Evolutionary conservation across 2,329 filamentous ascomycete species (phyloP), one percentile per base, ranked within the genome.

Genomic region (Hyphodiscus sp.): DNA sequence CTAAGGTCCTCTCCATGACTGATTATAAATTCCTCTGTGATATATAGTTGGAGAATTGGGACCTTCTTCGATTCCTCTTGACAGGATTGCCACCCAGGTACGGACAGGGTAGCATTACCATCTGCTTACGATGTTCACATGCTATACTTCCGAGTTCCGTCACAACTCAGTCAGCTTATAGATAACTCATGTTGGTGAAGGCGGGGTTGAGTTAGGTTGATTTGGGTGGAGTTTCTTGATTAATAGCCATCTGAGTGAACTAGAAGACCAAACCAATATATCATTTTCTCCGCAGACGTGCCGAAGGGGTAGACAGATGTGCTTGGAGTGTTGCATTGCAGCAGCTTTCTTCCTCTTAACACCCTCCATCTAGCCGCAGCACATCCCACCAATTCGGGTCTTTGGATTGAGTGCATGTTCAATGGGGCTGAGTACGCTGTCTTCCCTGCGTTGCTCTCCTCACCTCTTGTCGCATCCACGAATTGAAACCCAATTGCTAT

Each of bases 401-500:
- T 13, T 38, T n/a, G 16, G 11, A 38, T 13, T 10, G 33, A 38
- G 16, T 38, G 33, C 33, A 38, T 38, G 33, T n/a, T 38, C 33
- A 10, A 38, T 38, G 33, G 33, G 52, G 47, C 52, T 44, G 47
- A 54, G 50, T 47, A 38, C 20, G 30, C 45, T 15, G 41, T 42
- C 44, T 26, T 16, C 18, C 46, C 43, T 41, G 13, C 41, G 18
- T 7, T 18, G 43, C 52, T 47, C 47, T 33, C 20, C 33, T 47
- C 48, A 19, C 13, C 33, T 38, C 23, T 38, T n/a, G 30, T 47
- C 43, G 23, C 52, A 43, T 50, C 43, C 30, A 47, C 52, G 43
- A 47, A 50, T 54, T 45, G 42, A 19, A 6, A 30, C 20, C 48
- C 46, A 13, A 41, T 33, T 59, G 50, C 56, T 61, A 61, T 58